Percentiles rank a stretch among this genome's conserved stretches.
Conservation (phyloP, 177 flowering plant genomes). For the Telopea speciosissima region DNA sequence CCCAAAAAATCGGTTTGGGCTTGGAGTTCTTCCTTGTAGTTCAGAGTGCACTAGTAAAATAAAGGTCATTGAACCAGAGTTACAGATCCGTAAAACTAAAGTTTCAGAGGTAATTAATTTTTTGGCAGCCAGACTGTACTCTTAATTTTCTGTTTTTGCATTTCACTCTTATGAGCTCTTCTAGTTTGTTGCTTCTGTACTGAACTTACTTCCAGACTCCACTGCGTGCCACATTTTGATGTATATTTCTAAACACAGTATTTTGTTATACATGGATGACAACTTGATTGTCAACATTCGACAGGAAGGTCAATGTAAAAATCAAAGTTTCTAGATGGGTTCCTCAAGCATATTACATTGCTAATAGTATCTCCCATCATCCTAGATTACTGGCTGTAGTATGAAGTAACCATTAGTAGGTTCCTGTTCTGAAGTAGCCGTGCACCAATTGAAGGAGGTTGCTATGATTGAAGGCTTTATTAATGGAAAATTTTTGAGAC, state of each 20-base stretch:
- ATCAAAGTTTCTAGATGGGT: neutral
- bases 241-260: neutral
- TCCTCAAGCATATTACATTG: neutral
- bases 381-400: neutral
- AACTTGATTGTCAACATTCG: neutral
- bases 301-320: neutral
- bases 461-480: too few relatives aligned
- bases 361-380: neutral
- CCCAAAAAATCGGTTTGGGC: slow-evolving; percentile 59
- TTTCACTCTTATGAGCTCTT: neutral
- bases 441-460: too few relatives aligned
- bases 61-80: slow-evolving; percentile 41
- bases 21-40: slow-evolving; percentile 78
- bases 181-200: neutral
- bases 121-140: neutral
- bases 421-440: neutral
- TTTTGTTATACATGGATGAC: neutral
- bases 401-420: neutral
- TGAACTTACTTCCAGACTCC: neutral
- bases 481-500: too few relatives aligned
- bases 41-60: slow-evolving; percentile 61
- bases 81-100: slow-evolving; percentile 58
- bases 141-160: neutral
- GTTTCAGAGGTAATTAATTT: slow-evolving; percentile 46
- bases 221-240: neutral